These are phyloP conservation scores for Salix viminalis DNA, from an alignment of 345 rosid genomes.

Conservation along the genomic window DNA sequence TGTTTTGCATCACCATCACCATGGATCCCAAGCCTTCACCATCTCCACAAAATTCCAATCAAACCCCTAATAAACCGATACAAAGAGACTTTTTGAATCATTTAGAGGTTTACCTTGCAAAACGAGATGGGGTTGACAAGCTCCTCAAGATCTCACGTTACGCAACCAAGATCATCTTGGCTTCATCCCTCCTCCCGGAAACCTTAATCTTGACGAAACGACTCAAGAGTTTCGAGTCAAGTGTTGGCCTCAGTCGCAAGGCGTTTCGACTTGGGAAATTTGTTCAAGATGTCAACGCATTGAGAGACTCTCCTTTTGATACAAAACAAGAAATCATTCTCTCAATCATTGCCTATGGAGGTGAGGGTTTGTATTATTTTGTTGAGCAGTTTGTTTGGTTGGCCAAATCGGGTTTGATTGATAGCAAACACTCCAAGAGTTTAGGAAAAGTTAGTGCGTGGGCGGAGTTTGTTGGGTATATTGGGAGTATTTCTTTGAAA, in stretches of 20 bases:
- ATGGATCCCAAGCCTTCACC: background rate
- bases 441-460: conserved; percentile 71
- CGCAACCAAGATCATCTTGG: conserved; percentile 74
- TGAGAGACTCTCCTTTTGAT: conserved; percentile 47
- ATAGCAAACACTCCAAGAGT: conserved; percentile 39
- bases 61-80: background rate
- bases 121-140: conserved; percentile 87
- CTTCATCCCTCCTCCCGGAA: conserved; percentile 58
- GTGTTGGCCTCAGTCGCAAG: conserved; percentile 92
- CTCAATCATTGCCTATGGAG: conserved; percentile 60
- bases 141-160: conserved; percentile 84
- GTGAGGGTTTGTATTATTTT: conserved; percentile 81
- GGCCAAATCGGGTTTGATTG: conserved; percentile 77
- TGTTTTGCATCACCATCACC: background rate
- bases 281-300: conserved; percentile 73
- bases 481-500: conserved; percentile 65
- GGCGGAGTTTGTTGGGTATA: conserved; percentile 71
- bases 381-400: conserved; percentile 85
- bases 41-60: background rate
- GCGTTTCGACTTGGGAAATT: conserved; percentile 94
- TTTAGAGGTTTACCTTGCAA: conserved; percentile 56
- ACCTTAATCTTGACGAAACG: conserved; percentile 32
- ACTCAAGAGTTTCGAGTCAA: conserved; percentile 80
- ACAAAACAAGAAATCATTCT: conserved; percentile 43
- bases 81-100: conserved; percentile 17